Base-by-base conservation (phyloP, 345 rosid species). In the Chamaenerion angustifolium region DNA sequence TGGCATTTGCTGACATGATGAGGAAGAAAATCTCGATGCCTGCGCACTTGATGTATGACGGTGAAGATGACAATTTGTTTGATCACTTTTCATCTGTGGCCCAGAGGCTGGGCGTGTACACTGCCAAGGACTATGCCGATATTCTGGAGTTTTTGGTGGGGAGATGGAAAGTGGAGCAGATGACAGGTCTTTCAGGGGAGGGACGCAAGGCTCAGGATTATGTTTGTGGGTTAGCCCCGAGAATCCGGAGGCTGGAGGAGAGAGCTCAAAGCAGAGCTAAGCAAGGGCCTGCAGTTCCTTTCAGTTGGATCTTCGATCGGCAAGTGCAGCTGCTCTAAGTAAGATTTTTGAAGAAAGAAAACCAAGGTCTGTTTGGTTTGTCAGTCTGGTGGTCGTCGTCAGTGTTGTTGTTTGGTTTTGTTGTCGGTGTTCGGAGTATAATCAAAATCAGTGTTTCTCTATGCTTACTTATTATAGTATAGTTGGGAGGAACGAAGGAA, bases 1-100 rank as follows among this genome's bases (percentile, higher is more conserved):
- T 66, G 65, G 82, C 95, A 21, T 81, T 89, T 61, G 82, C 95
- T 14, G 94, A 86, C 73, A 89, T 89, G 95, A 85, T 89, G 97
- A 79, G 78, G 68, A 87, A 92, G 27, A 23, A 23, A 23, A 23
- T 23, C 27, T 23, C 27, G 2, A 23, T 23, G 27, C 27, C 27
- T 23, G 98, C 98, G 16, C 96, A 89, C 67, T 61, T 89, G 69
- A 89, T 89, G 95, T 81, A 83, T 4, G 95, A 89, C 55, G 94
- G 97, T 8, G 67, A 58, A 0, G 81, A 89, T 1, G 77, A 81
- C 45, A 67, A 77, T 54, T 85, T 89, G 47, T 89, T 89, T 42
- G 90, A 85, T 4, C 61, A 89, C 74, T 89, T 81, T 64, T 83
- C 97, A 0, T 65, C 94, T 0, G 95, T 89, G 48, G 97, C 97